These are phyloP conservation scores for Exidia glandulosa DNA, from an alignment of 768 basidiomycete species.

Conservation along the genomic window DNA sequence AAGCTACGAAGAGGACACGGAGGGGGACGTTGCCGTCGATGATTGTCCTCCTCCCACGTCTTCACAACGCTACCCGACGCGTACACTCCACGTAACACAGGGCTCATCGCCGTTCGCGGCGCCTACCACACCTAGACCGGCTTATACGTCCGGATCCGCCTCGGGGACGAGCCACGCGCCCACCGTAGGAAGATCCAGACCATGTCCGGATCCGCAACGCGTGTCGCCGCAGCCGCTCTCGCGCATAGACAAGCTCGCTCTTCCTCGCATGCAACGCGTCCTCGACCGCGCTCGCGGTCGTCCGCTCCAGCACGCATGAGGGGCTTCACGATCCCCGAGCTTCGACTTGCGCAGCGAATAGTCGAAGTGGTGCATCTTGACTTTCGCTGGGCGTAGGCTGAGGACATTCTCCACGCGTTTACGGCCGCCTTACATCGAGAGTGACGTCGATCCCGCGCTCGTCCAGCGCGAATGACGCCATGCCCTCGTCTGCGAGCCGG, in stretches of 20 bases:
- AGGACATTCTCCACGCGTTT: not conserved
- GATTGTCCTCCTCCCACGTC: not conserved
- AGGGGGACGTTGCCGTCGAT: no score
- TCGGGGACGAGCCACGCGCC: not conserved
- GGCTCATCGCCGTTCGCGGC: not conserved
- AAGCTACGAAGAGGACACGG: no score
- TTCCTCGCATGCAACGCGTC: not conserved
- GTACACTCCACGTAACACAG: not conserved
- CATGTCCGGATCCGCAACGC: not conserved
- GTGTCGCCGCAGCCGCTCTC: not conserved
- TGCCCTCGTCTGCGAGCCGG: not conserved
- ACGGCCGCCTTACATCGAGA: not conserved
- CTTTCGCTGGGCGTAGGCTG: not conserved
- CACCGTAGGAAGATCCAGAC: not conserved
- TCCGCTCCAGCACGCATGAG: not conserved
- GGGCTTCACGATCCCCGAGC: not conserved
- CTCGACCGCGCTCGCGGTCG: not conserved
- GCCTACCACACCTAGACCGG: not conserved
- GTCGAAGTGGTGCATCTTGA: not conserved
- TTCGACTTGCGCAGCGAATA: not conserved
- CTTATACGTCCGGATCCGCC: not conserved
- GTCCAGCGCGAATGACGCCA: not conserved
- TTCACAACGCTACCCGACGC: not conserved
- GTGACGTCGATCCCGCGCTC: not conserved
- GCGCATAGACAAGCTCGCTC: not conserved